Conservation (phyloP, 2,329 filamentous ascomycete species). For the Aspergillus fumigatus region DNA sequence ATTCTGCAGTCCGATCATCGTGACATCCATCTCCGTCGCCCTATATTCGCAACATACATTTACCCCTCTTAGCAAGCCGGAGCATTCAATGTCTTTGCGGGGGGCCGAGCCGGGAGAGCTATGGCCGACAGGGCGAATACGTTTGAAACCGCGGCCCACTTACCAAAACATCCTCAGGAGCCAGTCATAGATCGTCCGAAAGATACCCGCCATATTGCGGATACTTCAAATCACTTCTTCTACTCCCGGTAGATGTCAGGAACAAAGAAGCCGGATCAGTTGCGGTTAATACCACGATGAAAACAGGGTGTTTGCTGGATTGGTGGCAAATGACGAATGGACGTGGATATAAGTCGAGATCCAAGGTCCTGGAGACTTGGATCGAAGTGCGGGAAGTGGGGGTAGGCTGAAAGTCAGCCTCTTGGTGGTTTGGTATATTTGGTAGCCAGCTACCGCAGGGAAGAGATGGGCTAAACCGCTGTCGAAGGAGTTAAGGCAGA, state of each 20-base stretch:
- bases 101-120: slow-evolving; percentile 30
- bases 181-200: slow-evolving; percentile 97
- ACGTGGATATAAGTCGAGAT: not conserved
- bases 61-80: slow-evolving; percentile 17
- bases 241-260: not conserved
- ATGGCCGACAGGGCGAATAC: slow-evolving; percentile 19
- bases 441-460: not conserved
- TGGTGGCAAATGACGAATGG: not conserved
- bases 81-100: slow-evolving; percentile 23
- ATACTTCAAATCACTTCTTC: not conserved
- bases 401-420: not conserved
- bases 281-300: not conserved
- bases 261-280: not conserved
- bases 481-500: not conserved
- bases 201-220: slow-evolving; percentile 76
- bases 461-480: not conserved
- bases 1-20: slow-evolving; percentile 97
- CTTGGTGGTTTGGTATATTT: not conserved
- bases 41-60: slow-evolving; percentile 45
- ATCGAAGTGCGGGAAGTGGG: not conserved
- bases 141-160: slow-evolving; percentile 36
- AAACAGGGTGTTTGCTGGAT: not conserved
- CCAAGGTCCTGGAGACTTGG: not conserved
- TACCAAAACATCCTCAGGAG: slow-evolving; percentile 96
- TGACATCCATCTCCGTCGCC: slow-evolving; percentile 99